A percentile compares a stretch with the other conserved stretches of the same genome.
phyloP scores from a whole-genome alignment of 257 asterid genomes.

The Jasminum sambac region DNA sequence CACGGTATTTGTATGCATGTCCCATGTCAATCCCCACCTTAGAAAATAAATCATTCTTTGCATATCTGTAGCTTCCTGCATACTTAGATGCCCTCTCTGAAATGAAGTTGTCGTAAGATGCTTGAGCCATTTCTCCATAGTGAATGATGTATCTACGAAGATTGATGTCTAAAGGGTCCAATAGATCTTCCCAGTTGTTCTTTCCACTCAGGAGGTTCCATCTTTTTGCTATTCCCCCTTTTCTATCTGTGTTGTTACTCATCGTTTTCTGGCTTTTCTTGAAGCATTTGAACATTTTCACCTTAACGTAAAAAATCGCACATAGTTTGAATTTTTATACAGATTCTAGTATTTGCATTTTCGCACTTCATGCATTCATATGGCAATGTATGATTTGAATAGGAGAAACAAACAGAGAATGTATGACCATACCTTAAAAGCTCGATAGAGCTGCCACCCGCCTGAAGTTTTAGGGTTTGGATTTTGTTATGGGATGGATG shows the following conservation, averaged over 20 bases:
- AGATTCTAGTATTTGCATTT: background rate
- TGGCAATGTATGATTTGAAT: no score
- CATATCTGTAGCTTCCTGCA: constrained; percentile 65
- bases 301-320: background rate
- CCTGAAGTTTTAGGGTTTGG: background rate
- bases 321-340: background rate
- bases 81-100: constrained; percentile 55
- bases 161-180: constrained; percentile 69
- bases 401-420: background rate
- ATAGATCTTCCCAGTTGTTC: constrained; percentile 58
- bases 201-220: constrained; percentile 77
- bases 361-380: background rate
- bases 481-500: background rate
- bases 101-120: constrained; percentile 74
- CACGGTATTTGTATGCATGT: constrained; percentile 47
- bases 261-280: constrained; percentile 28
- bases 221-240: constrained; percentile 36
- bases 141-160: constrained; percentile 71
- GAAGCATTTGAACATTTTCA: constrained; percentile 28
- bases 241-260: constrained; percentile 11
- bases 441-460: background rate
- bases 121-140: constrained; percentile 72
- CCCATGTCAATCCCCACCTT: constrained; percentile 50
- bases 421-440: background rate
- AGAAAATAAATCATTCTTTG: constrained; percentile 48